Conservation (phyloP, 2,329 filamentous ascomycete species). For the Chaetomium strumarium region DNA sequence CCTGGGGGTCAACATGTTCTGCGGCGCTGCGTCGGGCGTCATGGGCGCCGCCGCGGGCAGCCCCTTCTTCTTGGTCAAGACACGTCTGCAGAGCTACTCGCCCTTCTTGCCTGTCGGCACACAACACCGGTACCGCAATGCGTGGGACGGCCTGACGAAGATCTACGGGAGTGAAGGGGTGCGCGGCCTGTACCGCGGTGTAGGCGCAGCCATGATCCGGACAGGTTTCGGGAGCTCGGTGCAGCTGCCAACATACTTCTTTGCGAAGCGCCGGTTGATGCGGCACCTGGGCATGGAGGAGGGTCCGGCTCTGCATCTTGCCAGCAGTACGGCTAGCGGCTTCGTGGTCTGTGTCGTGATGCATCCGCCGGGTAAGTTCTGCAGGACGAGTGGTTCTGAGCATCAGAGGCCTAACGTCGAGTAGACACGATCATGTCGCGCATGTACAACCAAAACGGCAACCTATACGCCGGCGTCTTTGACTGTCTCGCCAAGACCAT, state of each 20-base stretch:
- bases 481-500: constrained; percentile 91
- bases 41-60: constrained; percentile 89
- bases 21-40: constrained; percentile 81
- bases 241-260: constrained; percentile 96
- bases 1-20: constrained; percentile 87
- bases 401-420: not conserved
- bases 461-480: constrained; percentile 88
- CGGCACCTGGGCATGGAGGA: constrained; percentile 85
- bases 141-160: constrained; percentile 71
- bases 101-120: constrained; percentile 91
- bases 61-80: constrained; percentile 98
- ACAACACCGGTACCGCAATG: constrained; percentile 89
- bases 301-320: constrained; percentile 79
- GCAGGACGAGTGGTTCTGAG: constrained; percentile 1
- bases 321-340: constrained; percentile 82
- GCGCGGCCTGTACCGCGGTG: constrained; percentile 79
- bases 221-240: constrained; percentile 95
- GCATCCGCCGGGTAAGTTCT: constrained; percentile 77
- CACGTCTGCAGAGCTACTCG: constrained; percentile 87
- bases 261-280: constrained; percentile 81
- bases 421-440: constrained; percentile 97
- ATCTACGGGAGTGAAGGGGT: constrained; percentile 76
- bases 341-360: constrained; percentile 97
- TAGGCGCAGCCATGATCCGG: constrained; percentile 88
- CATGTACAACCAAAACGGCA: constrained; percentile 97